These are phyloP conservation scores for Pleomassaria siparia DNA, from an alignment of 2,329 filamentous ascomycete species.

Conservation along the genomic window DNA sequence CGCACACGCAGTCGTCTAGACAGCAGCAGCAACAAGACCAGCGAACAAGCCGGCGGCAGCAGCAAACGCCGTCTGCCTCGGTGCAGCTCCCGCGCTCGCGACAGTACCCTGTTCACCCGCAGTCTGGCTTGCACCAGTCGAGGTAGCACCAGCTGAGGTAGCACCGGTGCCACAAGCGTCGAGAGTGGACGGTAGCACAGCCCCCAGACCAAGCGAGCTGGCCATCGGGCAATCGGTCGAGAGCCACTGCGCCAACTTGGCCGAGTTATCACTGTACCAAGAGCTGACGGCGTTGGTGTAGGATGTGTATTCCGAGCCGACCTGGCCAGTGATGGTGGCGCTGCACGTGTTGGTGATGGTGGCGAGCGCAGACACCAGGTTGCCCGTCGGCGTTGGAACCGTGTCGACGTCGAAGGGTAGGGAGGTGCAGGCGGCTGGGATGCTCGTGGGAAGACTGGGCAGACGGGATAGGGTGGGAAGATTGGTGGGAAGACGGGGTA, in stretches of 20 bases:
- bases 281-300: constrained; percentile 5
- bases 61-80: not conserved
- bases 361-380: constrained; percentile 5
- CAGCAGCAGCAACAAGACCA: constrained; percentile 1
- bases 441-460: not conserved
- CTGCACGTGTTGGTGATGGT: constrained; percentile 6
- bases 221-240: constrained; percentile 7
- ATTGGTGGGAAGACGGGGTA: not conserved
- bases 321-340: constrained; percentile 6
- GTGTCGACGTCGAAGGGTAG: not conserved
- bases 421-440: not conserved
- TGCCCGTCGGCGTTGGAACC: constrained; percentile 3
- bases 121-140: not conserved
- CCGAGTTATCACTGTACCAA: constrained; percentile 2
- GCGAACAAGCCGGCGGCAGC: not conserved
- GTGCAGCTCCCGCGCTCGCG: not conserved
- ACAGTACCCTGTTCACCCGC: not conserved
- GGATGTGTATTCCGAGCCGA: constrained; percentile 4
- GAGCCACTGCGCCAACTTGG: constrained; percentile 4
- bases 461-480: no score
- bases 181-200: not conserved
- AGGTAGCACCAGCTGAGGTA: not conserved
- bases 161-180: not conserved
- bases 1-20: no score
- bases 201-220: not conserved